Conservation (phyloP, 2,329 filamentous ascomycete species). For the Xylaria sp. region DNA sequence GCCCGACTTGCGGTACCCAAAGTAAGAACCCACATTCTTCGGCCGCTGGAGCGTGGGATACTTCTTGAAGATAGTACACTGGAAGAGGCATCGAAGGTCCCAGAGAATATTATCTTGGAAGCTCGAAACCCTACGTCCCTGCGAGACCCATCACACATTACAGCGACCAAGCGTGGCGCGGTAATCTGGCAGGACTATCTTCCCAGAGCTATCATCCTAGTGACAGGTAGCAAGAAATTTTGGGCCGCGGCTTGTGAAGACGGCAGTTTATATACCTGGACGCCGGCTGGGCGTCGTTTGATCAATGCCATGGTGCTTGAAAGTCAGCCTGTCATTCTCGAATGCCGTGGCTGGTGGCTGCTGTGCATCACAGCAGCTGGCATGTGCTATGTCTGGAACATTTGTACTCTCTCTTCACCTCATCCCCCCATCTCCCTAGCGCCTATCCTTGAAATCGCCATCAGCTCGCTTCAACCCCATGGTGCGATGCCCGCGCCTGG, state of each 20-base stretch:
- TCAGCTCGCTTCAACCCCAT: constrained; percentile 80
- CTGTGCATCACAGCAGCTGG: constrained; percentile 90
- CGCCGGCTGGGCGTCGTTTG: constrained; percentile 86
- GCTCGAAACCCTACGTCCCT: constrained; percentile 83
- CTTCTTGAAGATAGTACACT: constrained; percentile 63
- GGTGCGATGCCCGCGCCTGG: constrained; percentile 80
- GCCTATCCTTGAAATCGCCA: constrained; percentile 88
- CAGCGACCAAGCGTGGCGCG: constrained; percentile 81
- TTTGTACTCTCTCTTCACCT: constrained; percentile 82
- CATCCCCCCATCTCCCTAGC: constrained; percentile 91
- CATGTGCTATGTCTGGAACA: constrained; percentile 93
- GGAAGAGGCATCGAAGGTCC: constrained; percentile 71
- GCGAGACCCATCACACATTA: constrained; percentile 86
- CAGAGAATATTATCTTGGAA: constrained; percentile 83
- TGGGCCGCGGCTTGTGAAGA: constrained; percentile 96
- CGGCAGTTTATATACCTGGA: constrained; percentile 90
- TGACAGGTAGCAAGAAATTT: constrained; percentile 89
- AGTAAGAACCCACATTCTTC: constrained; percentile 82
- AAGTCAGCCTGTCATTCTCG: constrained; percentile 92
- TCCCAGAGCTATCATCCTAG: constrained; percentile 85
- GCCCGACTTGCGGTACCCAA: constrained; percentile 88
- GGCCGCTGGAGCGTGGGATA: constrained; percentile 78
- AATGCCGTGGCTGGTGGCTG: constrained; percentile 89
- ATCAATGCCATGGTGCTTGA: constrained; percentile 89
- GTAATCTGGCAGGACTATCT: constrained; percentile 95